Evolutionary conservation across 495 filamentous ascomycete species (phyloP), one percentile per base, ranked within the genome.

Genomic region (Aspergillus affinis): DNA sequence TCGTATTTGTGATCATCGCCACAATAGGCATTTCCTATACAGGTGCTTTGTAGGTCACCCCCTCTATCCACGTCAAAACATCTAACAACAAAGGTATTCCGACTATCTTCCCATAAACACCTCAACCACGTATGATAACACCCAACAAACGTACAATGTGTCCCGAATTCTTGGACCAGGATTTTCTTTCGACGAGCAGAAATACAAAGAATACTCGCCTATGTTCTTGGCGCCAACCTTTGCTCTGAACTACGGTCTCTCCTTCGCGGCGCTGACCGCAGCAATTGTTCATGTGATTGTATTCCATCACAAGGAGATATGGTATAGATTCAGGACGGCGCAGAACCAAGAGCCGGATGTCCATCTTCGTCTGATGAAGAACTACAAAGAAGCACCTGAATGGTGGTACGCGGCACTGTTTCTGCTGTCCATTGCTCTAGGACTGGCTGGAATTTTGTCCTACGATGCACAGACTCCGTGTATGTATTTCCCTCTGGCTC

Each of bases 321-420:
- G 77, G 76, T 69, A 71, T 46, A 79, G 82, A 2, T 72, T 81
- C 58, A 78, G 76, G 51, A 63, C 65, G 9, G 66, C 81, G 18
- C 77, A 75, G 12, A 74, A 73, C 2, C 85, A 90, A 57, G 81
- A 86, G 44, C 85, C 82, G 52, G 89, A 92, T 61, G 75, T 91
- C 4, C 88, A 91, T 63, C 76, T 77, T 54, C 81, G 80, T 19
- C 70, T 90, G 32, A 88, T 90, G 82, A 61, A 72, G 1, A 81
- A 81, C 3, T 90, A 86, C 67, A 72, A 69, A 60, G 72, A 81
- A 0, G 83, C 81, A 7, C 86, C 86, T 2, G 70, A 86, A 20
- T 88, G 85, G 85, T 90, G 87, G 86, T 88, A 87, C 60, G 66
- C 63, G 0, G 64, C 58, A 0, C 65, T 86, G 17, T 69, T 81